Percentiles rank a stretch among this genome's conserved stretches.
Evolutionary conservation across 2,329 filamentous ascomycete species (phyloP).

Genomic region (Talaromyces sp.): DNA sequence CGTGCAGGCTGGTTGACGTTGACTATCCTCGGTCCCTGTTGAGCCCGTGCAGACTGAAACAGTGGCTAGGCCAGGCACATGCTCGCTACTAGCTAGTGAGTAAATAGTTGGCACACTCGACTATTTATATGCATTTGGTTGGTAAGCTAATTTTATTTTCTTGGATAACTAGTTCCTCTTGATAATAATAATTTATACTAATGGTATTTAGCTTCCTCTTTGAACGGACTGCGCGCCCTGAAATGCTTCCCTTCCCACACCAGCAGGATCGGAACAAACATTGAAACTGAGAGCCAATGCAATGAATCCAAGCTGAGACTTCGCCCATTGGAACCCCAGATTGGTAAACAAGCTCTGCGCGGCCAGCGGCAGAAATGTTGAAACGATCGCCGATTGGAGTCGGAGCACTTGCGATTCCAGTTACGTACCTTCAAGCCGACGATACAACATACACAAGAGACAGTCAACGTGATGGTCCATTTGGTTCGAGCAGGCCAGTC

Average conservation of each 20-base stretch:
- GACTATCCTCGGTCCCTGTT: neutral
- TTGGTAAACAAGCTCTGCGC: conserved; percentile 30
- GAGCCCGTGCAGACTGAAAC: neutral
- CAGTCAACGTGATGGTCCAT: conserved; percentile 27
- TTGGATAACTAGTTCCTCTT: neutral
- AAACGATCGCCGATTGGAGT: conserved; percentile 29
- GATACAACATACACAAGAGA: conserved; percentile 26
- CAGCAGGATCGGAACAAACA: conserved; percentile 32
- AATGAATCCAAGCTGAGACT: conserved; percentile 34
- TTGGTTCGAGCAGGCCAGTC: conserved; percentile 32
- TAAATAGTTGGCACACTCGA: neutral
- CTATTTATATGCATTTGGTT: neutral
- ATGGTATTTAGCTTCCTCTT: conserved; percentile 10
- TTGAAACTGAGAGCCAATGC: conserved; percentile 27
- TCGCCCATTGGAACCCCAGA: conserved; percentile 36
- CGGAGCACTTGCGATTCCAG: conserved; percentile 34
- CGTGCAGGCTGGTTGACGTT: neutral
- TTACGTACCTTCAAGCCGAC: conserved; percentile 29
- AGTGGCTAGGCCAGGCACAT: neutral
- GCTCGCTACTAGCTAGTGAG: neutral
- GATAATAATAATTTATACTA: neutral
- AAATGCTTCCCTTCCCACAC: conserved; percentile 35
- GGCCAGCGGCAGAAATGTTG: conserved; percentile 33
- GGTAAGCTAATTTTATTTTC: neutral
- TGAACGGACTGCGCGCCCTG: conserved; percentile 17